These are phyloP conservation scores for Apiosordaria backusii DNA, from an alignment of 495 filamentous ascomycete genomes.

Conservation along the genomic window DNA sequence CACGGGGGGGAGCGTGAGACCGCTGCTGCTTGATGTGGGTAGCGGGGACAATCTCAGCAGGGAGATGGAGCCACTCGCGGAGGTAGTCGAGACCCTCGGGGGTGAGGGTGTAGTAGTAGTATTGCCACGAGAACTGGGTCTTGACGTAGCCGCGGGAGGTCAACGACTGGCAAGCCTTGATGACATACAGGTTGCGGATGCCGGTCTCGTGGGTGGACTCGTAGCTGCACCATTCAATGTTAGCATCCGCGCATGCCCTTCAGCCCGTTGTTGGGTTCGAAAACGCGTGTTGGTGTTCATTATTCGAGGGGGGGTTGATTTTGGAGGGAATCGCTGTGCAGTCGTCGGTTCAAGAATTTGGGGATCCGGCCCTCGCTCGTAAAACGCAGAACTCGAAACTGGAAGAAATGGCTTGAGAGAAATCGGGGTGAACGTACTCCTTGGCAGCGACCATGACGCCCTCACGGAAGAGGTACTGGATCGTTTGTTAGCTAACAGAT, in stretches of 20 bases:
- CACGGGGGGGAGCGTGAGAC: conserved; percentile 94
- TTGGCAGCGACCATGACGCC: conserved; percentile 99
- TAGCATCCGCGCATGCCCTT: conserved; percentile 24
- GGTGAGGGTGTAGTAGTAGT: conserved; percentile 99
- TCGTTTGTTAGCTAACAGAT: conserved; percentile 35
- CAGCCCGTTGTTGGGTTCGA: conserved; percentile 19
- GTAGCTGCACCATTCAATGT: conserved; percentile 29
- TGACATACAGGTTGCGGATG: conserved; percentile 97
- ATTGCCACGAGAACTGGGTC: conserved; percentile 99
- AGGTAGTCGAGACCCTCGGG: conserved; percentile 99
- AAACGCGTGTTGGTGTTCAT: not conserved
- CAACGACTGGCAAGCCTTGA: conserved; percentile 97
- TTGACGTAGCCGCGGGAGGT: conserved; percentile 97
- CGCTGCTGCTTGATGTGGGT: conserved; percentile 99
- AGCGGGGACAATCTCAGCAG: conserved; percentile 97
- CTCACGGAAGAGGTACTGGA: conserved; percentile 98
- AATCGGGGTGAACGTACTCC: conserved; percentile 48
- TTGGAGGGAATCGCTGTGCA: not conserved
- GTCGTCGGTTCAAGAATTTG: not conserved
- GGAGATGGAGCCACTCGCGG: conserved; percentile 99
- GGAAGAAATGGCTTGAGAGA: conserved; percentile 44
- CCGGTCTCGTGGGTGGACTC: conserved; percentile 39
- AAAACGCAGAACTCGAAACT: conserved; percentile 56
- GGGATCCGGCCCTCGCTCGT: not conserved
- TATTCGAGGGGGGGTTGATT: not conserved